Conservation (phyloP, 768 basidiomycete species). For the Daedaleopsis sinensis region DNA sequence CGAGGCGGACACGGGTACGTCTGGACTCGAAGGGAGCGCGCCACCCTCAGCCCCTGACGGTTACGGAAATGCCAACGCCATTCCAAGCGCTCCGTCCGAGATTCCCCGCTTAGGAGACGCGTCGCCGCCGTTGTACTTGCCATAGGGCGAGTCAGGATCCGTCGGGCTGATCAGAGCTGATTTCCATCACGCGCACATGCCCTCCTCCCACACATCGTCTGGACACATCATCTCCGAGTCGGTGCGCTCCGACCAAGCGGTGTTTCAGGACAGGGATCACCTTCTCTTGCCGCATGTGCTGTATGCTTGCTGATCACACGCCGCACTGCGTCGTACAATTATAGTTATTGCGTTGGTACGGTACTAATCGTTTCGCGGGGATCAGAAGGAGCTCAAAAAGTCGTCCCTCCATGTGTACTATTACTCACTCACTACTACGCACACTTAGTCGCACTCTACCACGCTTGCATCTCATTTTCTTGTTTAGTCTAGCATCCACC, state of each 20-base stretch:
- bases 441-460: neutral
- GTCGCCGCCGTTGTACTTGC: constrained; percentile 17
- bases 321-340: neutral
- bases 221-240: no score
- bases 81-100: neutral
- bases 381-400: neutral
- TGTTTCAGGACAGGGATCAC: neutral
- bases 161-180: neutral
- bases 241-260: no score
- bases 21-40: constrained; percentile 5
- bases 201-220: no score
- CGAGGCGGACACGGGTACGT: neutral
- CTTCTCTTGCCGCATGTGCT: neutral
- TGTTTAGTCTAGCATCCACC: neutral
- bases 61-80: constrained; percentile 5
- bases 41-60: constrained; percentile 6
- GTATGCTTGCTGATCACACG: neutral
- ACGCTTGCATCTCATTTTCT: neutral
- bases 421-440: neutral
- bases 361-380: neutral
- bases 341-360: neutral
- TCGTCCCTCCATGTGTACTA: neutral
- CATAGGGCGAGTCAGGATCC: constrained; percentile 2
- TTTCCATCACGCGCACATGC: neutral
- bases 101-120: neutral